Evolutionary conservation across 129 eudicot genomes (phyloP), one percentile per base, ranked within the genome.

Genomic region (Solidago caesia): DNA sequence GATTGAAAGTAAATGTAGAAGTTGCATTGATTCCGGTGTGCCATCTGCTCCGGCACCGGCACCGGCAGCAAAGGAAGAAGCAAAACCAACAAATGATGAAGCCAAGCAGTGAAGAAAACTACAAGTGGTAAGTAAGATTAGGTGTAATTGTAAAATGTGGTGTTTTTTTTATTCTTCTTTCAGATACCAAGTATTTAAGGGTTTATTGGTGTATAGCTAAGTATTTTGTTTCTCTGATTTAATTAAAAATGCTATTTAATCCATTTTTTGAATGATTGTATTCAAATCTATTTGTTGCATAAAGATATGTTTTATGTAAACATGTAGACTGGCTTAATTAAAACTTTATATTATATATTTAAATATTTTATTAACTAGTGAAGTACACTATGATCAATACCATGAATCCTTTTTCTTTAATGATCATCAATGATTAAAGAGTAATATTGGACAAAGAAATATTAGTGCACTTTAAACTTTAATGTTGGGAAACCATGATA

Each of bases 1-100:
- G 89, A 83, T 91, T 13, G 92, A 91, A 70, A 85, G 84, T 26
- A 89, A 83, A 66, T 89, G 97, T 79, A 80, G 94, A 72, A 92
- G 89, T 66, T 92, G 96, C 83, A 84, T 92, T 59, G 98, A 92
- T 58, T 76, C 80, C 48, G 96, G 95, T 8, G 77, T 87, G 64
- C 64, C 96, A 13, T 26, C 94, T 12, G 59, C 85, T 0, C 76
- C 80, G 1, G 73, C 68, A 2, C 60, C 86, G 10, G 63, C 77
- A 27, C 59, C 79, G 8, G 62, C 82, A 8, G 45, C 70, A n/a
- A 59, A 64, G 33, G 85, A 83, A 74, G 87, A 74, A 75, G 70
- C 82, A 48, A 82, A 77, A 47, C 72, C 88, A 16, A 78, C 82
- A 10, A 45, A 84, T 12, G 84, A 33, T 55, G 86, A 80, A 80